Evolutionary conservation across 2,329 filamentous ascomycete genomes (phyloP).

Genomic region (Hypoxylon rubiginosum): DNA sequence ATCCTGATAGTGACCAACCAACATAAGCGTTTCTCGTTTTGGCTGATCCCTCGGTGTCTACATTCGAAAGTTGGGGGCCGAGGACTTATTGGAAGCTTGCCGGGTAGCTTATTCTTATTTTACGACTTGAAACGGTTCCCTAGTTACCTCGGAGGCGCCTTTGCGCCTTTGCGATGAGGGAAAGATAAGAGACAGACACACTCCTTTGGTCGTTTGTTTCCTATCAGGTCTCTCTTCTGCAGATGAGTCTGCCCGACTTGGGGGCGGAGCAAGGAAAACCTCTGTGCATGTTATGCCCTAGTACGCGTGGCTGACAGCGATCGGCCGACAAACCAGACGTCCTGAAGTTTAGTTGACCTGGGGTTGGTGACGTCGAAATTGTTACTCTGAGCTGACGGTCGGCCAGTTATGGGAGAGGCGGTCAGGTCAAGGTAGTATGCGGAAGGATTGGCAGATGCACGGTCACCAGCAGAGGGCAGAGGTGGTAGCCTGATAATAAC

Average conservation of each 20-base stretch:
- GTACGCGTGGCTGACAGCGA: constrained; percentile 10
- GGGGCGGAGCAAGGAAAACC: constrained; percentile 16
- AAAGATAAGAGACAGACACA: neutral
- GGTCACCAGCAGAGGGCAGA: neutral
- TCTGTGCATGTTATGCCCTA: constrained; percentile 12
- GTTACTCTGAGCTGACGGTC: constrained; percentile 8
- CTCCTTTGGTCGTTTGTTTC: constrained; percentile 3
- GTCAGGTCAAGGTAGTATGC: neutral
- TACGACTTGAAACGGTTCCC: constrained; percentile 24
- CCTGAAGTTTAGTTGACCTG: neutral
- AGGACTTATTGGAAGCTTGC: neutral
- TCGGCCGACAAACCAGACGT: constrained; percentile 7
- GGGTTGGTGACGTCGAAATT: constrained; percentile 17
- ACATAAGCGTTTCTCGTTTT: neutral
- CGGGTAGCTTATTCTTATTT: constrained; percentile 1
- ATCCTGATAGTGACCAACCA: constrained; percentile 20
- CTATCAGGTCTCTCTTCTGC: neutral
- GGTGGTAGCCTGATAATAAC: constrained; percentile 19
- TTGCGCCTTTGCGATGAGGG: neutral
- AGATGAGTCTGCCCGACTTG: constrained; percentile 23
- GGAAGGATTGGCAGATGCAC: neutral
- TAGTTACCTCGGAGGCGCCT: neutral
- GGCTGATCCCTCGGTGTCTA: constrained; percentile 20
- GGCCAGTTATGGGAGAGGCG: constrained; percentile 6
- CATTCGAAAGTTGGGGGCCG: neutral